Base-by-base conservation (phyloP, 208 protist species). In the Leishmania turanica region DNA sequence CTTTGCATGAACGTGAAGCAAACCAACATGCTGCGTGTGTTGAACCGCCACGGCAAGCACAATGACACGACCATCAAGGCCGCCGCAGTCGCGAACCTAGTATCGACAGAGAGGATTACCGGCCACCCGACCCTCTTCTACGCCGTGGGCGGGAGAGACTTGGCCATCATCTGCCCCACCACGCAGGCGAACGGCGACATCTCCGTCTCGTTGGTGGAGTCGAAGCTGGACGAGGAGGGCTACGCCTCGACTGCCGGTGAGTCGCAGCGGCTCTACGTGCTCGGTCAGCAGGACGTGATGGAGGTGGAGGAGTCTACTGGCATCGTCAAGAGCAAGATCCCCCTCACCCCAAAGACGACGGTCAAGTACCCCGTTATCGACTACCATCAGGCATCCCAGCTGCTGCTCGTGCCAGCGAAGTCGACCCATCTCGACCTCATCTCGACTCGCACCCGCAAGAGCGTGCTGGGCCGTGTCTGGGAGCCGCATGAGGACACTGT, bases 1-100 rank as follows among this genome's bases (percentile, higher is more conserved):
- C 86, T 97, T 53, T 96, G 93, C 87, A 94, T 95, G 88, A 95
- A 90, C 49, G 88, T 92, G 78, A 96, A 96, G 81, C 85, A 93
- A 75, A 83, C 93, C n/a, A 96, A 95, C 82, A 87, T 86, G 54
- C 82, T 98, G 42, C 92, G 93, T 24, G 78, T 98, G 24, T 84
- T 98, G 70, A 92, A 92, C 70, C 88, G 88, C 40, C 82, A 92
- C 53, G 95, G 95, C 42, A 95, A 92, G 74, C 89, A 91, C 77
- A 86, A 83, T 37, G 92, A 96, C 69, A 88, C 80, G 58, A 88
- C 87, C 34, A 77, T 97, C 53, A 87, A 87, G 58, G 74, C 81
- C 3, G 81, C 88, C 42, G 56, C 84, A 34, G 84, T 96, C 27
- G 86, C 86, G 15, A 82, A 94, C 73, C 81, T 97, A 47, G 81